These are phyloP conservation scores for Boletellus ananiceps DNA, from an alignment of 768 basidiomycete species.

Conservation along the genomic window DNA sequence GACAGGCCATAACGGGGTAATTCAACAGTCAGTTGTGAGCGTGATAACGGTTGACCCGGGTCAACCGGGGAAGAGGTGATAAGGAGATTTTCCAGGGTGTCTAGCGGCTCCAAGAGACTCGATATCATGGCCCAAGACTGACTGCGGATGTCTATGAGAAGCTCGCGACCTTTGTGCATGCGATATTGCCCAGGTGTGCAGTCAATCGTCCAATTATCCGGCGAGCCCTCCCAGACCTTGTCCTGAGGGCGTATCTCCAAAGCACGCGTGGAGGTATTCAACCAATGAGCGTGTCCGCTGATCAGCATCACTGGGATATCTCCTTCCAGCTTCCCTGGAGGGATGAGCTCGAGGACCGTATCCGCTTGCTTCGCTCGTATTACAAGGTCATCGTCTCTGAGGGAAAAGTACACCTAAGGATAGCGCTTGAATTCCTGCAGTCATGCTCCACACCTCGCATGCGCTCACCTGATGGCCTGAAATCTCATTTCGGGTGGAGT, in stretches of 20 bases:
- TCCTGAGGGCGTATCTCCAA: constrained; percentile 29
- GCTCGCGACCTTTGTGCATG: constrained; percentile 3
- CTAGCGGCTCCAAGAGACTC: constrained; percentile 21
- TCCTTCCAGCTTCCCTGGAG: constrained; percentile 14
- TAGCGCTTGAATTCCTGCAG: neutral
- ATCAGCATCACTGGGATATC: constrained; percentile 28
- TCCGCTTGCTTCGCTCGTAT: constrained; percentile 11
- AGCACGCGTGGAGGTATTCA: constrained; percentile 19
- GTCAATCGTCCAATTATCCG: constrained; percentile 26
- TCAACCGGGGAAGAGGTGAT: constrained; percentile 8
- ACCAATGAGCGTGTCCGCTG: constrained; percentile 26
- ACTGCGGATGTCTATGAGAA: constrained; percentile 28
- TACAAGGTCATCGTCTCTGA: constrained; percentile 13
- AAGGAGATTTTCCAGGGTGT: constrained; percentile 19
- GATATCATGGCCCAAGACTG: constrained; percentile 26
- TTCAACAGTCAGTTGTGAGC: constrained; percentile 21
- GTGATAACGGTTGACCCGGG: neutral
- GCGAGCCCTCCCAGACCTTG: constrained; percentile 21
- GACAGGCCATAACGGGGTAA: constrained; percentile 40
- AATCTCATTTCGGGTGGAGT: constrained; percentile 16
- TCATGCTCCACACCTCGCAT: neutral
- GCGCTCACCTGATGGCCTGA: constrained; percentile 17
- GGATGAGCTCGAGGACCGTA: constrained; percentile 20
- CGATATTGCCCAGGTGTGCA: constrained; percentile 8
- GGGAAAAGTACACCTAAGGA: constrained; percentile 22